A percentile compares a stretch with the other conserved stretches of the same genome.
These are phyloP conservation scores for Penicillium aurantiogriseum DNA, from an alignment of 2,329 filamentous ascomycete species.

Conservation along the genomic window DNA sequence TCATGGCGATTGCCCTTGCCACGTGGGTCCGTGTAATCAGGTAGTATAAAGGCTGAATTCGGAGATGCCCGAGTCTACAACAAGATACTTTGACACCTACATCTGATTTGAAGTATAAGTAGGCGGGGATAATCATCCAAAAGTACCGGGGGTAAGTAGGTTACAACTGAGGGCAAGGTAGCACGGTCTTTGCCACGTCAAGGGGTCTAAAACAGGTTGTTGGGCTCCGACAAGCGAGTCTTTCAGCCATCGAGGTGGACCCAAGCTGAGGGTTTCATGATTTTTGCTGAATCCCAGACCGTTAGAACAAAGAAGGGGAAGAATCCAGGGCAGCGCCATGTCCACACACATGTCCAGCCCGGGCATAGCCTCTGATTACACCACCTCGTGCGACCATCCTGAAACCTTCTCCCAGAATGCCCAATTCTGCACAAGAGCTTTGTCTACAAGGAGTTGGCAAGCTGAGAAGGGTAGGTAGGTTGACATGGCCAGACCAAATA, in stretches of 20 bases:
- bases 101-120: constrained; percentile 5
- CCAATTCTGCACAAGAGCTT: neutral
- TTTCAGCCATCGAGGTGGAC: neutral
- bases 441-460: neutral
- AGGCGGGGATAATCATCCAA: neutral
- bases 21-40: constrained; percentile 2
- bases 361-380: constrained; percentile 7
- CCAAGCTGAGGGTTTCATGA: neutral
- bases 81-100: neutral
- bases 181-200: neutral
- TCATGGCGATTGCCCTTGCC: neutral
- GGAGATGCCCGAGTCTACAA: neutral
- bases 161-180: neutral
- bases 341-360: neutral
- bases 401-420: neutral
- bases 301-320: neutral
- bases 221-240: neutral
- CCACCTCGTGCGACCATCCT: constrained; percentile 11
- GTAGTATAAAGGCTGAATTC: neutral
- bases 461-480: constrained; percentile 5
- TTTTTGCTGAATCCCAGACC: neutral
- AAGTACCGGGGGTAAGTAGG: constrained; percentile 1
- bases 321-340: neutral
- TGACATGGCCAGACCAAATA: neutral
- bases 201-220: neutral